These are phyloP conservation scores for Chalara sp. DNA, from an alignment of 2,329 filamentous ascomycete species.

Conservation along the genomic window DNA sequence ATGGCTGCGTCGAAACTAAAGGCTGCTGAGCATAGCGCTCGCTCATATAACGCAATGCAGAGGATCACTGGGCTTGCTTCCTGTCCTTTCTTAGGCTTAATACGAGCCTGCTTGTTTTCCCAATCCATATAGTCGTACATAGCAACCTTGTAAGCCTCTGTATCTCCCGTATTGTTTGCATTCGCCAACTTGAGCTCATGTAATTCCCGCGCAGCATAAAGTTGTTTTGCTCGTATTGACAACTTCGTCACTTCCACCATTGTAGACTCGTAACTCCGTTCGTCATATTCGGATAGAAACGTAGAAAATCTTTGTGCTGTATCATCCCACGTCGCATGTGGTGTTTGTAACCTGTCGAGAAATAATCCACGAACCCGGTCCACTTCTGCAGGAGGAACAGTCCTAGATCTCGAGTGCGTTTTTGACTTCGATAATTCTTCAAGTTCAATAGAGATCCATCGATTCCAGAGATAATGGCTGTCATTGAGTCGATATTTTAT, in stretches of 20 bases:
- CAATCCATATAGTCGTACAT: conserved; percentile 73
- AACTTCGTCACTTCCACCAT: conserved; percentile 63
- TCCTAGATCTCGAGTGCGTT: background rate
- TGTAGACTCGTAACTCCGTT: conserved; percentile 62
- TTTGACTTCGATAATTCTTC: conserved; percentile 53
- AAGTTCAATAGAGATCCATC: conserved; percentile 66
- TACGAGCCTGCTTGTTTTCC: conserved; percentile 62
- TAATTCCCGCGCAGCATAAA: conserved; percentile 57
- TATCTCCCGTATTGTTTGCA: conserved; percentile 49
- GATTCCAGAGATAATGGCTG: conserved; percentile 74
- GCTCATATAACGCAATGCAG: conserved; percentile 65
- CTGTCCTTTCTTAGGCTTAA: conserved; percentile 41
- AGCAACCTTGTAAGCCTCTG: conserved; percentile 42
- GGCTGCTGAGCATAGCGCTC: conserved; percentile 54
- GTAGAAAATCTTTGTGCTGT: conserved; percentile 70
- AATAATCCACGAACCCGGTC: conserved; percentile 63
- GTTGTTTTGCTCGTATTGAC: conserved; percentile 56
- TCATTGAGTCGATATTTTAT: conserved; percentile 70
- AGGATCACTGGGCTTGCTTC: conserved; percentile 41
- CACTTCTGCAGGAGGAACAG: conserved; percentile 43
- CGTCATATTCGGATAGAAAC: conserved; percentile 67
- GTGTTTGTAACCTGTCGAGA: conserved; percentile 61
- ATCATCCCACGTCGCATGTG: conserved; percentile 68
- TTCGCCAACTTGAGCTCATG: conserved; percentile 61
- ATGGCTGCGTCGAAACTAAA: conserved; percentile 68